These are phyloP conservation scores for Mucor irregularis DNA, from an alignment of 371 early-diverging fungal genomes.

Conservation along the genomic window DNA sequence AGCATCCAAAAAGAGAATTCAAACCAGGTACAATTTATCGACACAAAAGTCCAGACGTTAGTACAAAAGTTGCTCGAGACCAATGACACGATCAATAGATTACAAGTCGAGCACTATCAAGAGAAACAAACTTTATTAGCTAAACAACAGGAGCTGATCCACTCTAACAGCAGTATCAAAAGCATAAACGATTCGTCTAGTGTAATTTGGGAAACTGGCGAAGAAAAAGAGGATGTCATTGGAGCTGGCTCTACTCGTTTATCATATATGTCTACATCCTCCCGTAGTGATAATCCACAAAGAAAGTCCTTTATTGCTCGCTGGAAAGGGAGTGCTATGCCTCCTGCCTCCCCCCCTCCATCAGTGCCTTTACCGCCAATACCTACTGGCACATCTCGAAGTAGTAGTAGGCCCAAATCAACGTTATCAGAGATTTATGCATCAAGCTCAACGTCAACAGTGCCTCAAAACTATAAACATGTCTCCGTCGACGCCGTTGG, in stretches of 20 bases:
- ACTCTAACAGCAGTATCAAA: background rate
- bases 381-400: conserved; percentile 1
- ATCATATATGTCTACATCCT: conserved; percentile 1
- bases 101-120: conserved; percentile 6
- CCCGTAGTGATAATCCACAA: background rate
- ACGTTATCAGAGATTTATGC: conserved; percentile 3
- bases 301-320: conserved; percentile 12
- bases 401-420: background rate
- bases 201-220: background rate
- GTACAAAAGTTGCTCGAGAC: conserved; percentile 4
- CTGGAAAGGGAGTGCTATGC: conserved; percentile 20
- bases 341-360: conserved; percentile 31
- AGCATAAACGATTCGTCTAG: background rate
- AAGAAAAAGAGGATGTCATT: background rate
- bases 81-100: conserved; percentile 5
- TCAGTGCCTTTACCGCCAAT: conserved; percentile 27
- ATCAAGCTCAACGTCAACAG: background rate
- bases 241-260: conserved; percentile 11
- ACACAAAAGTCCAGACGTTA: conserved; percentile 20
- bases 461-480: conserved; percentile 1
- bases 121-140: background rate
- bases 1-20: conserved; percentile 14
- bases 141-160: background rate
- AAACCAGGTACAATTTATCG: conserved; percentile 14
- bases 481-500: conserved; percentile 20